phyloP scores from a whole-genome alignment of 768 basidiomycete genomes.

The Cubamyces sp. region DNA sequence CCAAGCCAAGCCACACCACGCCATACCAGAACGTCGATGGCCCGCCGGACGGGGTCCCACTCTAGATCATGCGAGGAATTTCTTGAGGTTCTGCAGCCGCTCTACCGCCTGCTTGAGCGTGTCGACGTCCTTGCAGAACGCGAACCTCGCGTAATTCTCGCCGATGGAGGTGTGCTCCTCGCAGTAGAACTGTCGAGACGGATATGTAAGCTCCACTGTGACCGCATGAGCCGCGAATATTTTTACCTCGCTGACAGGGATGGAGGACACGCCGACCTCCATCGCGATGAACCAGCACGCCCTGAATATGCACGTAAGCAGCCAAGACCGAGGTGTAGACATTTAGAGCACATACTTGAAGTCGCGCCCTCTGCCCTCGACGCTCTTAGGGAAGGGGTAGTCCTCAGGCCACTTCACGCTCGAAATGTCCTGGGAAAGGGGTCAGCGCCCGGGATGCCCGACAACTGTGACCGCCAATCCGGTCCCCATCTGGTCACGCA shows the following conservation, averaged over 20 bases:
- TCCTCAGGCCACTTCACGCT: conserved; percentile 78
- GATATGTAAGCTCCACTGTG: conserved; percentile 7
- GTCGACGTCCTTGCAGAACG: conserved; percentile 94
- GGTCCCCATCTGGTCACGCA: too few species aligned
- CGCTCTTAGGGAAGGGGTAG: conserved; percentile 78
- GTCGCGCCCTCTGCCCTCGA: conserved; percentile 82
- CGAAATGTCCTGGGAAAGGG: conserved; percentile 67
- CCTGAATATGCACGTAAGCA: conserved; percentile 40
- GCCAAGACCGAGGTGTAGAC: not conserved
- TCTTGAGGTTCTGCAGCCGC: conserved; percentile 73
- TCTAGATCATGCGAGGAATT: conserved; percentile 50
- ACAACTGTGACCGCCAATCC: not conserved
- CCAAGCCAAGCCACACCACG: too few species aligned
- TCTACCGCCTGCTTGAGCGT: conserved; percentile 83
- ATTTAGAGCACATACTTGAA: conserved; percentile 62
- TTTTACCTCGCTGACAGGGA: conserved; percentile 92
- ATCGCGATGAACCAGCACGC: conserved; percentile 96
- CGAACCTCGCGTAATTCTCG: conserved; percentile 85
- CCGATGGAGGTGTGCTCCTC: conserved; percentile 84
- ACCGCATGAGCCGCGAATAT: conserved; percentile 7
- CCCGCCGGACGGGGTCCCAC: not conserved
- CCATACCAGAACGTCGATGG: not conserved
- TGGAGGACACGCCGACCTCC: conserved; percentile 89
- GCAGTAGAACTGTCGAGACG: conserved; percentile 78
- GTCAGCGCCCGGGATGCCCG: not conserved